phyloP scores from a whole-genome alignment of 2,329 filamentous ascomycete genomes.

The Sporothrix inflata region DNA sequence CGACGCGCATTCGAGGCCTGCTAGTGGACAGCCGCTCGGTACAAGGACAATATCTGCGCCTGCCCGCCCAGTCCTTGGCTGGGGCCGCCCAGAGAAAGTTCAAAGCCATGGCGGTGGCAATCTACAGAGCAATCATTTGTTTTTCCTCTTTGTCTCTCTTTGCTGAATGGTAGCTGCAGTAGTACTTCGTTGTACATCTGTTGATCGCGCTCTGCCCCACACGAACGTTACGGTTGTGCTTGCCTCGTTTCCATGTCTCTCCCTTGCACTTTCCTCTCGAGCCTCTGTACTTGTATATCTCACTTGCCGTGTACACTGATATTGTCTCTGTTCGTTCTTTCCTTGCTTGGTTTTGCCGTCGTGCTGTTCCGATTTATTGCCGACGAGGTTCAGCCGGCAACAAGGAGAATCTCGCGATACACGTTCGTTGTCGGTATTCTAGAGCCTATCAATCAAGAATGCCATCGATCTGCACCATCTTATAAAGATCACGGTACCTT shows the following conservation, averaged over 20 bases:
- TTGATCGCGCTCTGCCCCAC: not conserved
- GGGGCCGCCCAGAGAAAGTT: not conserved
- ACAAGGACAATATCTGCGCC: not conserved
- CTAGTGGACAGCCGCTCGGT: slow-evolving; percentile 4
- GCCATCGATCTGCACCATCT: slow-evolving; percentile 1
- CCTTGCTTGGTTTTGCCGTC: not conserved
- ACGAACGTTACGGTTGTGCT: not conserved
- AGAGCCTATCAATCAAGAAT: slow-evolving; percentile 21
- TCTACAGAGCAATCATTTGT: not conserved
- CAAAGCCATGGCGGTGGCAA: not conserved
- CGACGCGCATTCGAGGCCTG: slow-evolving; percentile 19
- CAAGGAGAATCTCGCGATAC: slow-evolving; percentile 4
- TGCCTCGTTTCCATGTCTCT: slow-evolving; percentile 8
- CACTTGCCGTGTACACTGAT: not conserved
- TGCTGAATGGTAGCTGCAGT: not conserved
- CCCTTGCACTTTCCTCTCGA: not conserved
- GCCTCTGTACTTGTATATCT: not conserved
- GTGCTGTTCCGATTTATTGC: not conserved
- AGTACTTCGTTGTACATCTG: not conserved
- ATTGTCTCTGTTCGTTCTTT: not conserved
- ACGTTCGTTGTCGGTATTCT: not conserved
- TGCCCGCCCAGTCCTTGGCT: not conserved
- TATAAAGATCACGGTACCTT: not conserved
- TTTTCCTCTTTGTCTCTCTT: not conserved
- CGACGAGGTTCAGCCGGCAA: not conserved